Evolutionary conservation across 768 basidiomycete genomes (phyloP).

Genomic region (Hericium rajendrae): DNA sequence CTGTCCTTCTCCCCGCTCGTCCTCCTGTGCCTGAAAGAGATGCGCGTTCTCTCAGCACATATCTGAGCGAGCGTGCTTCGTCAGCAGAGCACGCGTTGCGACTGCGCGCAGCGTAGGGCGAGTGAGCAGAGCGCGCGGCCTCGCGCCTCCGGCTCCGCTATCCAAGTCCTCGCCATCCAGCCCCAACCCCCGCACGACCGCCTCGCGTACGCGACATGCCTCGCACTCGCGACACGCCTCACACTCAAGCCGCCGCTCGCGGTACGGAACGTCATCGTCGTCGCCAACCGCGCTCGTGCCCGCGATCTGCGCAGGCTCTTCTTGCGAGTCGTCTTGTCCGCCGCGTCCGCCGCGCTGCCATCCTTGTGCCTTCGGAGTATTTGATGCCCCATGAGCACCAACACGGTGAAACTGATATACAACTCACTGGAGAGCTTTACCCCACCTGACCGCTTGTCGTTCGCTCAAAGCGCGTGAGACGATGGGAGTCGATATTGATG

Average conservation of each 20-base stretch:
- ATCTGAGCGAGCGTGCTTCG: too few species aligned
- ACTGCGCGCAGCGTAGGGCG: slow-evolving; percentile 28
- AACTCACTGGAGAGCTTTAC: too few species aligned
- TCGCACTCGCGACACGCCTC: slow-evolving; percentile 45
- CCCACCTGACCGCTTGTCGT: too few species aligned
- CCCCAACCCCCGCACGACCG: slow-evolving; percentile 33
- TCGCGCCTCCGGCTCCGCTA: slow-evolving; percentile 33
- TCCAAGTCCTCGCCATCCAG: slow-evolving; percentile 63
- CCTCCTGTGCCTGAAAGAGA: too few species aligned
- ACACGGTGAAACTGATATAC: too few species aligned
- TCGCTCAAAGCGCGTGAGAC: too few species aligned
- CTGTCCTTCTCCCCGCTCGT: slow-evolving; percentile 30
- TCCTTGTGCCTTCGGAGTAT: too few species aligned
- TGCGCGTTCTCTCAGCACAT: too few species aligned
- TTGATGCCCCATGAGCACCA: too few species aligned
- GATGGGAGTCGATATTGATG: too few species aligned
- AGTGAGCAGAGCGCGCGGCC: slow-evolving; percentile 18
- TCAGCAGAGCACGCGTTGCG: too few species aligned
- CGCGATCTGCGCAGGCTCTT: slow-evolving; percentile 81
- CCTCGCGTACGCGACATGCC: too few species aligned
- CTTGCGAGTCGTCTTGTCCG: slow-evolving; percentile 75
- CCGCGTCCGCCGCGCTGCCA: slow-evolving; percentile 52
- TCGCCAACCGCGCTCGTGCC: slow-evolving; percentile 73
- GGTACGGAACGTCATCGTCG: slow-evolving; percentile 92
- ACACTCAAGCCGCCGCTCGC: slow-evolving; percentile 57